Evolutionary conservation across 2,329 filamentous ascomycete genomes (phyloP), one percentile per base, ranked within the genome.

Genomic region (Mycocentrospora acerina): DNA sequence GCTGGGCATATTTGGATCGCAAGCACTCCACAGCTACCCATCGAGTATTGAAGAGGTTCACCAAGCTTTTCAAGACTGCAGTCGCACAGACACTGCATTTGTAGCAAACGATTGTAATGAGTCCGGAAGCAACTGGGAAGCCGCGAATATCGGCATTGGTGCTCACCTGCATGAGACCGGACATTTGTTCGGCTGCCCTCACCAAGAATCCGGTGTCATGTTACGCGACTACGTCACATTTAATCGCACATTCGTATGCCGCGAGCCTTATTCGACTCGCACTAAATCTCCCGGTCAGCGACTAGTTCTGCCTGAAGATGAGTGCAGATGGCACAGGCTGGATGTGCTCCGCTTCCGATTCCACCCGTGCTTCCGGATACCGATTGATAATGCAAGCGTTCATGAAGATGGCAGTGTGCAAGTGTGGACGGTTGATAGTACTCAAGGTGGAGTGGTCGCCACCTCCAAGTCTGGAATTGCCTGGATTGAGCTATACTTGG

Each of bases 141-240:
- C 90, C n/a, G 90, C 88, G 17, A 95, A 91, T 55, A 86, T 95
- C 44, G 90, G 90, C 19, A 94, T 97, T 49, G 91, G 91, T 7
- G 90, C 89, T 8, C 91, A 97, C 66, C 69, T 97, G 32, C 91
- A 95, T 66, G 90, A 96, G 68, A 86, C 86, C 1, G 91, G 91
- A 3, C 91, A 95, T 69, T 69, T 95, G 15, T 86, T 97, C 52
- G 91, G 91, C 33, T 94, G 88, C 51, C 88, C 89, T 8, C 88
- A 94, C 61, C 89, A 94, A 61, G 88, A 93, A 59, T 86, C 75
- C 18, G 91, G 93, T n/a, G 77, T 97, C 45, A 97, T 97, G 91
- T 74, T 90, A 34, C 79, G 88, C 39, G 91, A 95, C 64, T 96
- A 95, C 62, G 81, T 90, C 22, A 83, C 77, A 2, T 71, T 97